These are phyloP conservation scores for Cerrena zonata DNA, from an alignment of 1,284 basidiomycete species.

Conservation along the genomic window DNA sequence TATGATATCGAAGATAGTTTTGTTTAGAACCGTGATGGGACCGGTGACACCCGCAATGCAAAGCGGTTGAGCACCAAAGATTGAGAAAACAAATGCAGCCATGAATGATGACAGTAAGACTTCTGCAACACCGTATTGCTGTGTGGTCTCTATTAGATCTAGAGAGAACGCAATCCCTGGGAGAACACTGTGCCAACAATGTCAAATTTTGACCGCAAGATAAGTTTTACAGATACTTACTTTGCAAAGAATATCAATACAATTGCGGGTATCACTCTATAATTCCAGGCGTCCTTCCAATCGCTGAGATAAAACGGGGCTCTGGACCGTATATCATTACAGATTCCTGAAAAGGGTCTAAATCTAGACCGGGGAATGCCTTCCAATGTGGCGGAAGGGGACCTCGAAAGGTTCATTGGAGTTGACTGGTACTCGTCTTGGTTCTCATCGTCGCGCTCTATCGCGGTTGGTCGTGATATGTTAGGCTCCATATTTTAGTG, in stretches of 20 bases:
- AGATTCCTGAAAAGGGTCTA: slow-evolving; percentile 65
- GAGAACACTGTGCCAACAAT: slow-evolving; percentile 50
- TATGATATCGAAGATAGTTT: slow-evolving; percentile 82
- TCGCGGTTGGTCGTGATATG: too few species aligned
- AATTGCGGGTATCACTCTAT: slow-evolving; percentile 72
- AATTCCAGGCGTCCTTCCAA: slow-evolving; percentile 88
- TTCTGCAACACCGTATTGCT: slow-evolving; percentile 87
- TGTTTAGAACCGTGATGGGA: slow-evolving; percentile 88
- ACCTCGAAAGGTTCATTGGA: slow-evolving; percentile 8
- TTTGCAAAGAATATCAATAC: slow-evolving; percentile 77
- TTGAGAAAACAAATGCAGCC: slow-evolving; percentile 85
- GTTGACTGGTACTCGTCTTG: too few species aligned
- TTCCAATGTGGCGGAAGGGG: slow-evolving; percentile 21
- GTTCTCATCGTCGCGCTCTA: too few species aligned
- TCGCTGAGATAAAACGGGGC: slow-evolving; percentile 79
- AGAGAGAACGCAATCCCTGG: slow-evolving; percentile 91
- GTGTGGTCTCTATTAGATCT: slow-evolving; percentile 88
- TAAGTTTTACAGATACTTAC: slow-evolving; percentile 35
- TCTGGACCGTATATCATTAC: slow-evolving; percentile 70
- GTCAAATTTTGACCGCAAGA: not conserved
- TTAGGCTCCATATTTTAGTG: too few species aligned
- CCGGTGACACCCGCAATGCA: slow-evolving; percentile 93
- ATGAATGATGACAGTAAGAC: slow-evolving; percentile 78
- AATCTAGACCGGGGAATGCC: slow-evolving; percentile 11
- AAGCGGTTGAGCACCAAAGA: slow-evolving; percentile 87